A percentile compares a stretch with the other conserved stretches of the same genome.
phyloP scores from a whole-genome alignment of 805 yeast species.

The Metschnikowia sp. region DNA sequence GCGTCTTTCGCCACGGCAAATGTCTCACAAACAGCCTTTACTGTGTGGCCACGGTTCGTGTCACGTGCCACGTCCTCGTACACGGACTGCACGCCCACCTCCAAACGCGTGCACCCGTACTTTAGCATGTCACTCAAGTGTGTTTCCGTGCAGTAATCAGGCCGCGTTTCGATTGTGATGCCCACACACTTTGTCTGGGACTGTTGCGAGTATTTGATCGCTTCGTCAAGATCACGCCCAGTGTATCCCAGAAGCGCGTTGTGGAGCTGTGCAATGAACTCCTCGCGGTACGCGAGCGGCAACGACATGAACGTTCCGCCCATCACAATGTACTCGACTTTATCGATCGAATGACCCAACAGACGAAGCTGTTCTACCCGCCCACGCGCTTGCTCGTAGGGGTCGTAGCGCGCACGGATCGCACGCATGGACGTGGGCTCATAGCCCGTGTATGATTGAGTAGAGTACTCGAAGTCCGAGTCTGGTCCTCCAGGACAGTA shows the following conservation, averaged over 20 bases:
- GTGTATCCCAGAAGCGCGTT: conserved; percentile 93
- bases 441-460: conserved; percentile 97
- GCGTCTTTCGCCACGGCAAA: conserved; percentile 96
- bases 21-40: conserved; percentile 91
- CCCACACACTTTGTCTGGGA: conserved; percentile 97
- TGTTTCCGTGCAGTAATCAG: conserved; percentile 95
- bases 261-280: conserved; percentile 83
- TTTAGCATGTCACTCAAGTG: conserved; percentile 93
- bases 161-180: conserved; percentile 96
- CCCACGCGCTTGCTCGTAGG: conserved; percentile 97
- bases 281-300: conserved; percentile 85
- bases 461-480: conserved; percentile 94
- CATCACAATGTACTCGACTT: conserved; percentile 97
- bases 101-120: conserved; percentile 95
- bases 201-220: conserved; percentile 86
- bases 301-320: conserved; percentile 98
- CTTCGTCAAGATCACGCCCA: conserved; percentile 85
- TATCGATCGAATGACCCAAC: conserved; percentile 93
- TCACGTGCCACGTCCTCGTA: conserved; percentile 98
- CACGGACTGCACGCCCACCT: conserved; percentile 95
- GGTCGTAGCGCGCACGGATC: conserved; percentile 97
- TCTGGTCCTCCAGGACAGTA: conserved; percentile 99
- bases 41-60: conserved; percentile 97
- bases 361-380: conserved; percentile 93
- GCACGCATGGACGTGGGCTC: conserved; percentile 99